phyloP scores from a whole-genome alignment of 2,329 filamentous ascomycete genomes.

The Talaromyces sp. region DNA sequence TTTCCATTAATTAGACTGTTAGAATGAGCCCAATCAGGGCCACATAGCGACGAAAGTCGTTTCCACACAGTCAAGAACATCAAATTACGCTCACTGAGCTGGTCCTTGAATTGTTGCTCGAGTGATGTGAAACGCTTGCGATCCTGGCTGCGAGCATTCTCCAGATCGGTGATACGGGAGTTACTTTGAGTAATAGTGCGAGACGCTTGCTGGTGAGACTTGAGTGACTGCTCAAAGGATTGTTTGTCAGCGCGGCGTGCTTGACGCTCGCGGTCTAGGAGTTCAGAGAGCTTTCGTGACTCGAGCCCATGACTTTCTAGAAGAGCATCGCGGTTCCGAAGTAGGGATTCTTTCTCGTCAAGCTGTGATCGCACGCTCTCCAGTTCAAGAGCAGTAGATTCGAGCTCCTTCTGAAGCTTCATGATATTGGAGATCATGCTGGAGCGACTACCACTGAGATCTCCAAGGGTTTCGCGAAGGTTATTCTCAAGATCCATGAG shows the following conservation, averaged over 20 bases:
- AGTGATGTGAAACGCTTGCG: conserved; percentile 74
- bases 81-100: conserved; percentile 86
- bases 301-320: conserved; percentile 89
- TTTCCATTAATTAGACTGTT: conserved; percentile 89
- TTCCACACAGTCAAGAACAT: conserved; percentile 90
- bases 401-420: conserved; percentile 84
- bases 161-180: conserved; percentile 80
- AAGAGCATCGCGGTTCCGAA: conserved; percentile 84
- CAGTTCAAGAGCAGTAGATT: conserved; percentile 79
- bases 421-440: conserved; percentile 84
- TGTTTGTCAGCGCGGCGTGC: conserved; percentile 83
- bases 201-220: conserved; percentile 83
- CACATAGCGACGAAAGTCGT: conserved; percentile 80
- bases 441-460: conserved; percentile 81
- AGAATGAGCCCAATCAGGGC: conserved; percentile 86
- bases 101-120: conserved; percentile 81
- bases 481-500: conserved; percentile 88
- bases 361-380: conserved; percentile 75
- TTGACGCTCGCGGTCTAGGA: conserved; percentile 88
- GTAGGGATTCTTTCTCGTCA: conserved; percentile 85
- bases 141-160: conserved; percentile 75
- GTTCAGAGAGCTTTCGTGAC: conserved; percentile 77
- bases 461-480: conserved; percentile 81
- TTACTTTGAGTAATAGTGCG: conserved; percentile 85
- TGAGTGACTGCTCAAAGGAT: conserved; percentile 84